phyloP scores from a whole-genome alignment of 176 grass and related monocot species.

The Triticum urartu region DNA sequence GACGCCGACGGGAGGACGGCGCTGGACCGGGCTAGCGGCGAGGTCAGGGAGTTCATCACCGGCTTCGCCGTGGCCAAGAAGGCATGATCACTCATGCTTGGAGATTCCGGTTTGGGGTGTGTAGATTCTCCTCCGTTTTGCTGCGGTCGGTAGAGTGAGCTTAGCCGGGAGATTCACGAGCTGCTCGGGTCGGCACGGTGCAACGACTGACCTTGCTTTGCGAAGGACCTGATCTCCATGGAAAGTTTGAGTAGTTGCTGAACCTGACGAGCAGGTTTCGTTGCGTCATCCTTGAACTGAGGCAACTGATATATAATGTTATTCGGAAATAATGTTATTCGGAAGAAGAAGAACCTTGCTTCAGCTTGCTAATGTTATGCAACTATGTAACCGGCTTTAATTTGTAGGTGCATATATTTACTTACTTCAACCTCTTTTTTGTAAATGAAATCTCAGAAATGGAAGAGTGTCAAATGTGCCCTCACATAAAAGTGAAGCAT shows the following conservation, averaged over 20 bases:
- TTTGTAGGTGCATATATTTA: neutral
- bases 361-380: neutral
- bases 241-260: neutral
- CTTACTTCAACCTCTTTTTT: too few relatives aligned
- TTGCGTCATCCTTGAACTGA: neutral
- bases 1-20: conserved; percentile 82
- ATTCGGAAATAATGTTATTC: neutral
- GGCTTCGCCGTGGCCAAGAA: conserved; percentile 42
- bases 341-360: neutral
- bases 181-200: conserved; percentile 10
- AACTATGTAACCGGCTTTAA: neutral
- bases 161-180: conserved; percentile 1
- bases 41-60: conserved; percentile 71
- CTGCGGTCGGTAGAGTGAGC: neutral
- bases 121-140: conserved; percentile 5
- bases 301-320: neutral
- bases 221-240: neutral
- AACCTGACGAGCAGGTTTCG: neutral
- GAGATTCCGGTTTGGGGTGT: neutral
- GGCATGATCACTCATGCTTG: conserved; percentile 22
- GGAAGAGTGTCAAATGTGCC: neutral
- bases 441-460: too few relatives aligned
- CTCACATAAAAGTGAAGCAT: neutral
- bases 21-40: conserved; percentile 64
- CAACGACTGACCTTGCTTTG: neutral